Percentiles rank a stretch among this genome's conserved stretches.
Conservation (phyloP, 371 early-diverging fungal genomes). For the Phascolomyces articulosus region DNA sequence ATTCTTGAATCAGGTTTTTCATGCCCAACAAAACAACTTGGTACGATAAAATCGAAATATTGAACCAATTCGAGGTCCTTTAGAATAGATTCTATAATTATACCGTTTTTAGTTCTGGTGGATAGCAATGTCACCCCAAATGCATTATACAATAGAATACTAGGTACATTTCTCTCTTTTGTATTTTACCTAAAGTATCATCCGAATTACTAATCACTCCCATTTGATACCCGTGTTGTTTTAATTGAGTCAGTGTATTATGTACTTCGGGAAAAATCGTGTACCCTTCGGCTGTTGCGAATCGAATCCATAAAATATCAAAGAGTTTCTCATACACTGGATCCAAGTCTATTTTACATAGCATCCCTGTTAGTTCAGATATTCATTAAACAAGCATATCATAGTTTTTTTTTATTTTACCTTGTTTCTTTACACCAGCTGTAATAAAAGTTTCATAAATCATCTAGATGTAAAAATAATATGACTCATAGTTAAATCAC, state of each 20-base stretch:
- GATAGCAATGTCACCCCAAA: no score
- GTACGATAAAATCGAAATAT: constrained; percentile 44
- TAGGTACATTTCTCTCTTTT: no score
- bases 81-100: constrained; percentile 26
- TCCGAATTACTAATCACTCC: constrained; percentile 52
- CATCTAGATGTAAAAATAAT: constrained; percentile 8
- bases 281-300: constrained; percentile 43
- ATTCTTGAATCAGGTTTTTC: constrained; percentile 42
- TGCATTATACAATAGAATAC: no score
- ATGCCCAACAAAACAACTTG: constrained; percentile 29
- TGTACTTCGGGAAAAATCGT: constrained; percentile 40
- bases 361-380: no score
- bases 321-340: constrained; percentile 32
- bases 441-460: constrained; percentile 38
- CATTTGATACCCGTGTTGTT: constrained; percentile 32
- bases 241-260: constrained; percentile 26
- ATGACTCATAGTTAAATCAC: no score
- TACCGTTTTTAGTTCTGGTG: no score
- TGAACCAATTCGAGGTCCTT: constrained; percentile 30
- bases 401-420: constrained; percentile 15
- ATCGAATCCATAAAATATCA: constrained; percentile 35
- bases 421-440: constrained; percentile 33
- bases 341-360: constrained; percentile 28
- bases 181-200: constrained; percentile 40
- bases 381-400: no score